phyloP scores from a whole-genome alignment of 176 grass and related monocot genomes.

The Musa beccarii region DNA sequence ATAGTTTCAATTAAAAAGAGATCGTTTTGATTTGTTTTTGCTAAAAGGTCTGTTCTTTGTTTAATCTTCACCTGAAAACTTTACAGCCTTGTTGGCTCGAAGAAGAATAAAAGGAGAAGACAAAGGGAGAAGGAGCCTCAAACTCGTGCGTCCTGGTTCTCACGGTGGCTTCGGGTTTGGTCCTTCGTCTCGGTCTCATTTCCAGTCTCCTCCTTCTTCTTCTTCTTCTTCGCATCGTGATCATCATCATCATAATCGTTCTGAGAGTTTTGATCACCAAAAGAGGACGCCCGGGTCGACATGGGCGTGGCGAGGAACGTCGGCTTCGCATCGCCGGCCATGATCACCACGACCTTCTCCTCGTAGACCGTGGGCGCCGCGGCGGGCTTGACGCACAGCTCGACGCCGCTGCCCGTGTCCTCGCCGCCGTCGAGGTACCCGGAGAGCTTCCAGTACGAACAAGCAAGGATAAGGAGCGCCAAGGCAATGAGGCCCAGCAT shows the following conservation, averaged over 20 bases:
- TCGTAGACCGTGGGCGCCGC: conserved; percentile 40
- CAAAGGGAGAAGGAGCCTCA: background rate
- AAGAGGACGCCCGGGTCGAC: conserved; percentile 65
- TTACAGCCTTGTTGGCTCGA: too few relatives aligned
- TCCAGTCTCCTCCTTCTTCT: conserved; percentile 10
- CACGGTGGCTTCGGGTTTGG: background rate
- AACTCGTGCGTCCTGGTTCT: background rate
- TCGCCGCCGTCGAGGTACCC: conserved; percentile 54
- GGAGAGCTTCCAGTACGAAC: conserved; percentile 94
- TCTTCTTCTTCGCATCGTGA: conserved; percentile 27
- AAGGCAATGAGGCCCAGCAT: conserved; percentile 94
- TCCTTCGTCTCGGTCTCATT: background rate
- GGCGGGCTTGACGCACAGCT: conserved; percentile 26
- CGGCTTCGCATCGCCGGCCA: conserved; percentile 84
- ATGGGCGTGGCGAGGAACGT: conserved; percentile 79
- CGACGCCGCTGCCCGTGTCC: background rate
- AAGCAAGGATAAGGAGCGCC: conserved; percentile 80
- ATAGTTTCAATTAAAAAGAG: too few relatives aligned
- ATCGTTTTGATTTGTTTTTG: too few relatives aligned
- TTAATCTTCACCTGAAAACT: too few relatives aligned
- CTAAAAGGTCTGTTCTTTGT: too few relatives aligned
- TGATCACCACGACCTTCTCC: conserved; percentile 89
- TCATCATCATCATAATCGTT: conserved; percentile 8
- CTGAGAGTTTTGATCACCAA: conserved; percentile 32
- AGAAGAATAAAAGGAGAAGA: background rate